phyloP scores from a whole-genome alignment of 2,329 filamentous ascomycete species.

The Diaporthe sp. region DNA sequence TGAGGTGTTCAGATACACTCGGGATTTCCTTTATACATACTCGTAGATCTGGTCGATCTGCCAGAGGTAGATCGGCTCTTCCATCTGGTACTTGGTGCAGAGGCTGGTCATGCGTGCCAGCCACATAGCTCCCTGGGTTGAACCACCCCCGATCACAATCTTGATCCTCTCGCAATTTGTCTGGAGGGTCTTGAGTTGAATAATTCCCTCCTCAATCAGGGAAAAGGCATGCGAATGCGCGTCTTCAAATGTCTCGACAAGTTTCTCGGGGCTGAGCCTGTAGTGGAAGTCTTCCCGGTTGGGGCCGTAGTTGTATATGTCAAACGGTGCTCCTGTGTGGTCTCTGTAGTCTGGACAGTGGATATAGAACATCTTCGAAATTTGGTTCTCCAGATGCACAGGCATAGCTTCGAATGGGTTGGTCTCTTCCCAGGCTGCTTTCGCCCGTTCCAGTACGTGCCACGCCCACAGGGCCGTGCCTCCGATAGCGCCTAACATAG shows the following conservation, averaged over 20 bases:
- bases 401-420: not conserved
- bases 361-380: not conserved
- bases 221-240: not conserved
- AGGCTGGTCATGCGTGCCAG: not conserved
- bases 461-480: not conserved
- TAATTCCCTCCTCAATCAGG: not conserved
- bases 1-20: accelerated
- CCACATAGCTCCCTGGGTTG: not conserved
- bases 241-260: not conserved
- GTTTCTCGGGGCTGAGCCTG: not conserved
- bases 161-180: not conserved
- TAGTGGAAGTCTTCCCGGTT: not conserved
- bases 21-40: not conserved
- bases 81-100: not conserved
- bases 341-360: not conserved
- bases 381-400: not conserved
- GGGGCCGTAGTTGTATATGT: not conserved
- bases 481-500: not conserved
- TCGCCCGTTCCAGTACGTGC: not conserved
- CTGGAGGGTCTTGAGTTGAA: not conserved
- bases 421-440: accelerated
- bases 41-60: not conserved
- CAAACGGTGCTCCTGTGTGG: not conserved
- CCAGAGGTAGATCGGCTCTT: not conserved
- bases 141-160: not conserved